These are phyloP conservation scores for Daucus carota DNA, from an alignment of 129 eudicot genomes.

Conservation along the genomic window DH1_v3.0 NC_030388.2:29540001-29540500, in stretches of 20 bases:
- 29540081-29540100: no score
- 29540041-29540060: no score
- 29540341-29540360: neutral
- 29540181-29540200: neutral
- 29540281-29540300: conserved; percentile 9
- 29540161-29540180: neutral
- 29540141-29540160: neutral
- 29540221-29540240: conserved; percentile 1
- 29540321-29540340: neutral
- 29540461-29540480: no score
- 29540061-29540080: no score
- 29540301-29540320: neutral
- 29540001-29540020: no score
- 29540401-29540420: neutral
- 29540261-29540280: neutral
- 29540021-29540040: no score
- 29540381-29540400: neutral
- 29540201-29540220: neutral
- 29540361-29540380: neutral
- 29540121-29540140: conserved; percentile 5
- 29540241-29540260: neutral
- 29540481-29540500: no score
- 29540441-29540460: no score
- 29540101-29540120: neutral
- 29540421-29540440: no score